Percentiles rank a stretch among this genome's conserved stretches.
Conservation (phyloP, 768 basidiomycete genomes). For the Kwoniella shandongensis region DNA sequence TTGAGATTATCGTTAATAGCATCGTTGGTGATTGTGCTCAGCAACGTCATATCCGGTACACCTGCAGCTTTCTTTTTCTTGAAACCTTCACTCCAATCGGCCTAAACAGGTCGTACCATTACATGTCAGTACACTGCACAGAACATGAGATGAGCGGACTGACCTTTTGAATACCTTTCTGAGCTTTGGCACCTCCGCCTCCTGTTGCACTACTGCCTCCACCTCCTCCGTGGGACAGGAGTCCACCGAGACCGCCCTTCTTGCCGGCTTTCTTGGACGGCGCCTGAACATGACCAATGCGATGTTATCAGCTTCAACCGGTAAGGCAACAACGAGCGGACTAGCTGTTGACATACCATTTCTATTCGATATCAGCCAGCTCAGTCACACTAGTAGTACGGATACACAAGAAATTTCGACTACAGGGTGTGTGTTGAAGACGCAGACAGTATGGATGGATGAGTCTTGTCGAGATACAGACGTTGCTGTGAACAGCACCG, state of each 20-base stretch:
- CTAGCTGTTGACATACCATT: too few relatives aligned
- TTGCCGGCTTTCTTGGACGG: constrained; percentile 53
- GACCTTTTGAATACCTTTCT: constrained; percentile 38
- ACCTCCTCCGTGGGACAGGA: constrained; percentile 32
- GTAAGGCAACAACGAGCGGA: too few relatives aligned
- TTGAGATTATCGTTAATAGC: constrained; percentile 96
- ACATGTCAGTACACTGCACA: background rate
- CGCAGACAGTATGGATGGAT: background rate
- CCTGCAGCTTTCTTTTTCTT: constrained; percentile 96
- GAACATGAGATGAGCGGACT: constrained; percentile 1
- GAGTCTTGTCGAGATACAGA: too few relatives aligned
- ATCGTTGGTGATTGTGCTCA: constrained; percentile 96
- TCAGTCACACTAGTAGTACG: too few relatives aligned
- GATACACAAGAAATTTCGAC: too few relatives aligned
- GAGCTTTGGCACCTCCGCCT: constrained; percentile 26
- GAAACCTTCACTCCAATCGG: constrained; percentile 99
- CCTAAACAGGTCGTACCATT: constrained; percentile 60
- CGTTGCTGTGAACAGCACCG: too few relatives aligned
- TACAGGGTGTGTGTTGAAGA: background rate
- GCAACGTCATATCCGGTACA: constrained; percentile 96
- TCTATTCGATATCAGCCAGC: too few relatives aligned
- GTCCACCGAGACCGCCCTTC: constrained; percentile 47
- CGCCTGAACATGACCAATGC: constrained; percentile 33
- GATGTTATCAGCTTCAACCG: background rate
- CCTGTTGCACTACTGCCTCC: too few relatives aligned